phyloP scores from a whole-genome alignment of 2,329 filamentous ascomycete genomes.

The Xylaria sp. region DNA sequence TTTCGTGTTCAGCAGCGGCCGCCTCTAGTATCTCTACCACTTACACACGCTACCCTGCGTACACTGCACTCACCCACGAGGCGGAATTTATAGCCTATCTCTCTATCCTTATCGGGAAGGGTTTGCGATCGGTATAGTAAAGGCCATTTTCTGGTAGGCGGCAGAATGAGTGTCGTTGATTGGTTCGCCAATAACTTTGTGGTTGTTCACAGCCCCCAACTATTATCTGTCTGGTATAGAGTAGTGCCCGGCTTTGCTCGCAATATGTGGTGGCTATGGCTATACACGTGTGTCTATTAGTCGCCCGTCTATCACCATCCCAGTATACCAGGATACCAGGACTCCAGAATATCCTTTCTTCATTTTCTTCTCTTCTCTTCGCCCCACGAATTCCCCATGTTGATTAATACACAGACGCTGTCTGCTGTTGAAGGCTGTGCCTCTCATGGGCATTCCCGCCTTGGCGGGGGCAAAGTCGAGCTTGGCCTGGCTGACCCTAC shows the following conservation, averaged over 20 bases:
- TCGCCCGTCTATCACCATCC: conserved; percentile 11
- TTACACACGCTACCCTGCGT: background rate
- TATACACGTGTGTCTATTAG: background rate
- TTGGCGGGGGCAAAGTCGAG: conserved; percentile 19
- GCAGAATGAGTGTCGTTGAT: background rate
- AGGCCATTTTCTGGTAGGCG: background rate
- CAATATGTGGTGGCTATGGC: conserved; percentile 31
- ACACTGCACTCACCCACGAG: background rate
- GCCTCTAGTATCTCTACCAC: background rate
- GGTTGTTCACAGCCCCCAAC: conserved; percentile 15
- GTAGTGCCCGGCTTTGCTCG: conserved; percentile 4
- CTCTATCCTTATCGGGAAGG: background rate
- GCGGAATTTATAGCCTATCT: conserved; percentile 6
- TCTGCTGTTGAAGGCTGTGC: conserved; percentile 13
- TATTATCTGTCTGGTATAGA: background rate
- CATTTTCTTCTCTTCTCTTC: background rate
- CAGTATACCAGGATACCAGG: background rate
- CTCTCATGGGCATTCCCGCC: conserved; percentile 9
- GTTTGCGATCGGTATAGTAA: background rate
- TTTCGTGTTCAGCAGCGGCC: conserved; percentile 7
- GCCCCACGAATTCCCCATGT: background rate
- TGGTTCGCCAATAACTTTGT: background rate
- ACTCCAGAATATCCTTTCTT: background rate
- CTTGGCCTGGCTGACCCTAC: background rate
- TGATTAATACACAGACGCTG: background rate